Percentiles rank a stretch among this genome's conserved stretches.
Conservation (phyloP, 1,284 basidiomycete genomes). For the Ustilago curta region DNA sequence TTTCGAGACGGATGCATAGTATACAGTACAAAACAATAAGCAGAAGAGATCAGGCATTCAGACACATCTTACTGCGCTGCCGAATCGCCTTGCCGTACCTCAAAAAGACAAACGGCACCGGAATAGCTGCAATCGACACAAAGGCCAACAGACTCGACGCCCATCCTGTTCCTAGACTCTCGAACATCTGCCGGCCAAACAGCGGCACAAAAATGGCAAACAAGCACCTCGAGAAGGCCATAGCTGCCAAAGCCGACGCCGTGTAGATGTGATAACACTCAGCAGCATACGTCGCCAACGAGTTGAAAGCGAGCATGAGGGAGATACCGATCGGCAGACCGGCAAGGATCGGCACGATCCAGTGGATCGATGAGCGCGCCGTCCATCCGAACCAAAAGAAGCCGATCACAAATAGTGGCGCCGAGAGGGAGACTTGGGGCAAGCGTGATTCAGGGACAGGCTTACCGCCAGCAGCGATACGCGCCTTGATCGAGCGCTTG, state of each 20-base stretch:
- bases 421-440: conserved; percentile 33
- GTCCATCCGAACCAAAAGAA: conserved; percentile 58
- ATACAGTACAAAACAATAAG: conserved; percentile 2
- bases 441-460: conserved; percentile 42
- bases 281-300: conserved; percentile 41
- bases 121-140: conserved; percentile 30
- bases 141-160: conserved; percentile 36
- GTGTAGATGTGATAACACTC: conserved; percentile 53
- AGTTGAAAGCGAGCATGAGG: conserved; percentile 46
- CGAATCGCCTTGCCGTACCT: conserved; percentile 42
- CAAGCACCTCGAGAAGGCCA: conserved; percentile 49
- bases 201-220: conserved; percentile 50
- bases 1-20: conserved; percentile 8
- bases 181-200: conserved; percentile 42
- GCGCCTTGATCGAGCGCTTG: conserved; percentile 26
- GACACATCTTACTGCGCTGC: conserved; percentile 40
- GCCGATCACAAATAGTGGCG: conserved; percentile 33
- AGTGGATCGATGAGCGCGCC: conserved; percentile 39
- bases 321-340: conserved; percentile 35
- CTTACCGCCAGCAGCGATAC: conserved; percentile 29
- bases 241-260: conserved; percentile 44
- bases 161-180: conserved; percentile 29
- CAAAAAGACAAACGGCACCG: conserved; percentile 47
- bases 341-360: conserved; percentile 45
- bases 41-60: conserved; percentile 21